Evolutionary conservation across 2,329 filamentous ascomycete genomes (phyloP).

Genomic region (Clarireedia sp.): DNA sequence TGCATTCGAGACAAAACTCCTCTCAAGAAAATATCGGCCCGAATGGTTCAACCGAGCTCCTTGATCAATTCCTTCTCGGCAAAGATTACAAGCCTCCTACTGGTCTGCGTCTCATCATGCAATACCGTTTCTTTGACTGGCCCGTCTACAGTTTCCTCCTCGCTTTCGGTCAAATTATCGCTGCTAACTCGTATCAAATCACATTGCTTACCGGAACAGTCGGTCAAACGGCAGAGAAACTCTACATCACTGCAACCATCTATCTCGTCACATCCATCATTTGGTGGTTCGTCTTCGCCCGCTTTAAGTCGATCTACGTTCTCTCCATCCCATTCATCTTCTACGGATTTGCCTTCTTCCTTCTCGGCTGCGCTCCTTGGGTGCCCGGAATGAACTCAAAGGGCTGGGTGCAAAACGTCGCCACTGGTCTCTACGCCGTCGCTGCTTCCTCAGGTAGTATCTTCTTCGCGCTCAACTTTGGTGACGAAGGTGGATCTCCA

Average conservation of each 20-base stretch:
- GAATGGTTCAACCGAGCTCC: constrained; percentile 2
- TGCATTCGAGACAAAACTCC: constrained; percentile 7
- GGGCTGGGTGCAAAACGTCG: constrained; percentile 45
- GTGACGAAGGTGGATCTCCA: constrained; percentile 53
- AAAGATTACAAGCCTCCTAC: constrained; percentile 44
- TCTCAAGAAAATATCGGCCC: constrained; percentile 7
- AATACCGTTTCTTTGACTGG: constrained; percentile 54
- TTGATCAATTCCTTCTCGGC: constrained; percentile 43
- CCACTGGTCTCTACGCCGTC: constrained; percentile 52
- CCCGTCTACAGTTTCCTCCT: constrained; percentile 55
- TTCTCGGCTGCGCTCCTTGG: constrained; percentile 56
- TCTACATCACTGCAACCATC: constrained; percentile 53
- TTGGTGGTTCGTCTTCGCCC: constrained; percentile 58
- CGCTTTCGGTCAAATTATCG: constrained; percentile 52
- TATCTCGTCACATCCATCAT: constrained; percentile 49
- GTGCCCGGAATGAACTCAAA: constrained; percentile 31
- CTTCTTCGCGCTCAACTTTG: constrained; percentile 61
- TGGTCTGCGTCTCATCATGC: constrained; percentile 46
- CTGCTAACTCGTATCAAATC: constrained; percentile 60
- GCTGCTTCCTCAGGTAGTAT: constrained; percentile 56
- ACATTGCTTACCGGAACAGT: constrained; percentile 57
- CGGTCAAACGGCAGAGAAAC: constrained; percentile 48
- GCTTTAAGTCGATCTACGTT: constrained; percentile 44
- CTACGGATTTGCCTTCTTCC: constrained; percentile 54
- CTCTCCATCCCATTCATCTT: constrained; percentile 43